Evolutionary conservation across 148 eudicot species (phyloP).

Genomic region (Dysphania ambrosioides): DNA sequence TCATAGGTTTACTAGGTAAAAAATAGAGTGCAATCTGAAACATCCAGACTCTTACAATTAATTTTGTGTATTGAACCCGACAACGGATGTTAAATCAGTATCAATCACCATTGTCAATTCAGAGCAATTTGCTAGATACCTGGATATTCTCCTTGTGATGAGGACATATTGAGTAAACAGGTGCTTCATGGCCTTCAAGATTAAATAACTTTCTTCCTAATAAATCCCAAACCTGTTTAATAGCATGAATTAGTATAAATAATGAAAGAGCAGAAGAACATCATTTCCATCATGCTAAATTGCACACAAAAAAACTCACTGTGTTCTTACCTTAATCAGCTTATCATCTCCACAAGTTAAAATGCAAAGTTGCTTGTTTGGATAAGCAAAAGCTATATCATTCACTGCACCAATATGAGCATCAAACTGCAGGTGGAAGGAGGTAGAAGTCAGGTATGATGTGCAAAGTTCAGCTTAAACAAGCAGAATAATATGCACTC

Average conservation of each 20-base stretch:
- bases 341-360: conserved; percentile 96
- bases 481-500: conserved; percentile 19
- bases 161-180: conserved; percentile 87
- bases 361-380: conserved; percentile 73
- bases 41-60: too few species aligned
- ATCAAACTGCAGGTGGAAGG: conserved; percentile 52
- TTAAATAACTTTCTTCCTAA: conserved; percentile 63
- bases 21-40: background rate
- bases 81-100: too few species aligned
- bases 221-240: conserved; percentile 84
- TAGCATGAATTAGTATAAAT: background rate
- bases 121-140: conserved; percentile 19
- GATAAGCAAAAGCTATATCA: conserved; percentile 88
- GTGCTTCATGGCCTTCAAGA: conserved; percentile 96
- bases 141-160: conserved; percentile 82
- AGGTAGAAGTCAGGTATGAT: conserved; percentile 1
- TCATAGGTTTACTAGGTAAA: background rate
- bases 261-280: background rate
- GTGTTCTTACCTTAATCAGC: conserved; percentile 59
- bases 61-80: too few species aligned
- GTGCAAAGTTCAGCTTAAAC: background rate
- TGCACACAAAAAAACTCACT: background rate
- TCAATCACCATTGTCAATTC: conserved; percentile 2
- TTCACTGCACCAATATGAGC: conserved; percentile 87
- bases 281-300: background rate